A percentile compares a stretch with the other conserved stretches of the same genome.
These are phyloP conservation scores for Colletotrichum abscissum DNA, from an alignment of 2,329 filamentous ascomycete species.

Conservation along the genomic window DNA sequence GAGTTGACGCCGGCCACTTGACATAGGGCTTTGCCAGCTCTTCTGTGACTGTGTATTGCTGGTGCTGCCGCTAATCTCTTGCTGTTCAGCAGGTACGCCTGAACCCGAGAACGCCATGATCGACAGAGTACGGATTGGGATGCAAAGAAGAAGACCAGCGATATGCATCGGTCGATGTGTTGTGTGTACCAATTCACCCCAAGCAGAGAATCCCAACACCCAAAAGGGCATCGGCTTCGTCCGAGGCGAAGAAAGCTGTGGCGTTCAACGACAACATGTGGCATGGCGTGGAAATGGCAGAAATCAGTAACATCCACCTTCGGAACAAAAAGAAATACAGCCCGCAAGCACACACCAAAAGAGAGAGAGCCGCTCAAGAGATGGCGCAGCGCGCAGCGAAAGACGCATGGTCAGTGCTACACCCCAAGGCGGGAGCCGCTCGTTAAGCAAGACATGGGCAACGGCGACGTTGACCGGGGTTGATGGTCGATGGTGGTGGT, in stretches of 20 bases:
- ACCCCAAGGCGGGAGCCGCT: slow-evolving; percentile 29
- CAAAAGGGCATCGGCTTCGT: slow-evolving; percentile 14
- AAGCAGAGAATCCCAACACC: not conserved
- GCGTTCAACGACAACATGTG: slow-evolving; percentile 16
- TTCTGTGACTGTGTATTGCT: not conserved
- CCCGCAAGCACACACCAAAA: slow-evolving; percentile 1
- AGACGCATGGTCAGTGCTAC: slow-evolving; percentile 21
- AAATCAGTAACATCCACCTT: slow-evolving; percentile 18
- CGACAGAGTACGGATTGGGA: slow-evolving; percentile 11
- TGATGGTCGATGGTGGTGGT: not conserved
- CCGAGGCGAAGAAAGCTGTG: slow-evolving; percentile 25
- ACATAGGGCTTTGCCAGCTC: slow-evolving; percentile 1
- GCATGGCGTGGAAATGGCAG: slow-evolving; percentile 16
- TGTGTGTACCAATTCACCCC: not conserved
- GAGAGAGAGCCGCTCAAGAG: slow-evolving; percentile 13
- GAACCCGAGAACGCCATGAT: slow-evolving; percentile 29
- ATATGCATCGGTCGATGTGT: slow-evolving; percentile 2
- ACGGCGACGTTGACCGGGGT: slow-evolving; percentile 18
- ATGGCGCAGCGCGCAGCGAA: slow-evolving; percentile 20
- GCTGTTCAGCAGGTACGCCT: slow-evolving; percentile 8
- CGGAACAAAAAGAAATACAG: slow-evolving; percentile 6
- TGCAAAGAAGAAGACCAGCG: not conserved
- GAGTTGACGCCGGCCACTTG: slow-evolving; percentile 17
- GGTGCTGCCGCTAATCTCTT: slow-evolving; percentile 8
- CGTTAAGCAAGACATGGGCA: slow-evolving; percentile 33